Evolutionary conservation across 768 basidiomycete genomes (phyloP).

Genomic region (Trametes cingulata): DNA sequence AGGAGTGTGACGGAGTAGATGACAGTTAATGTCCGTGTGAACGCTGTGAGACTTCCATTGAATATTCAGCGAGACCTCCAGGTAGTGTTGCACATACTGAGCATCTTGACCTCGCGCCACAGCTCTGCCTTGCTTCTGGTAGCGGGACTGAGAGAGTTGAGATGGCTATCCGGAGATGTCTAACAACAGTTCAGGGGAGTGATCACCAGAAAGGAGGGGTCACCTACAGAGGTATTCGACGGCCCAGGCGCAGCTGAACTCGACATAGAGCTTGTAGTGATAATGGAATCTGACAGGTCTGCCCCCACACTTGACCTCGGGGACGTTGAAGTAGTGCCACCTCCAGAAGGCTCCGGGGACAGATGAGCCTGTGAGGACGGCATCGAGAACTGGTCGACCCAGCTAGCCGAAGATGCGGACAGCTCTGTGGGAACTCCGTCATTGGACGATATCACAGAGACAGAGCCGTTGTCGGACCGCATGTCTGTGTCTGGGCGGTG

Average conservation of each 20-base stretch:
- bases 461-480: conserved; percentile 46
- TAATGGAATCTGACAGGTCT: conserved; percentile 43
- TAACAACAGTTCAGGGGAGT: conserved; percentile 19
- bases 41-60: conserved; percentile 48
- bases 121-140: conserved; percentile 73
- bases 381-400: conserved; percentile 44
- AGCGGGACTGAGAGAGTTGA: conserved; percentile 12
- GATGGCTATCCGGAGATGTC: conserved; percentile 24
- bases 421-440: conserved; percentile 35
- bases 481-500: conserved; percentile 36
- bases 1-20: conserved; percentile 86
- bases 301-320: conserved; percentile 10
- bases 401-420: conserved; percentile 41
- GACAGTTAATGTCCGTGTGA: conserved; percentile 85
- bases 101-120: conserved; percentile 92
- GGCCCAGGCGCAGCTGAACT: conserved; percentile 27
- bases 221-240: conserved; percentile 20
- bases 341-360: conserved; percentile 7
- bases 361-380: conserved; percentile 18
- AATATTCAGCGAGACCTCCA: not conserved
- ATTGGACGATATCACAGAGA: conserved; percentile 43
- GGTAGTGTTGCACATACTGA: conserved; percentile 49
- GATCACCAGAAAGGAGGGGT: conserved; percentile 3
- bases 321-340: conserved; percentile 6
- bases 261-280: conserved; percentile 38